A percentile compares a stretch with the other conserved stretches of the same genome.
These are phyloP conservation scores for Uronychia binucleata DNA, from an alignment of 73 alveolate species.

Conservation along the genomic window DNA sequence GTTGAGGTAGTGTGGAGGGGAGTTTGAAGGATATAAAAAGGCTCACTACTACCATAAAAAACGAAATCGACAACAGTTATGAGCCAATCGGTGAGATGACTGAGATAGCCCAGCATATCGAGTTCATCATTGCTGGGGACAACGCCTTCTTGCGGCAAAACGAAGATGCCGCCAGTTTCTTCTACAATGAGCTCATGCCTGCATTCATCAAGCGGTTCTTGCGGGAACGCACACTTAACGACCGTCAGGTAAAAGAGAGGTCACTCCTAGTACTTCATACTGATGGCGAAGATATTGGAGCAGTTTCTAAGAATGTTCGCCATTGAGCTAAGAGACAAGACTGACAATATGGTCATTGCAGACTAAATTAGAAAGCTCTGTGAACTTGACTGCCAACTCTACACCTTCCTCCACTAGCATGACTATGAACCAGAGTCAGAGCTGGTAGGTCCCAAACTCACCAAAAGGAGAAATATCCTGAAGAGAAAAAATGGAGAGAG, in stretches of 20 bases:
- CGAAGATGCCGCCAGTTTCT: not conserved
- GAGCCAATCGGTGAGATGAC: not conserved
- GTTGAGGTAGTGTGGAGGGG: too few species aligned
- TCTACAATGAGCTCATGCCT: not conserved
- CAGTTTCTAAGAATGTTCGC: not conserved
- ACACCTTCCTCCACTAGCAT: not conserved
- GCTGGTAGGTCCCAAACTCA: not conserved
- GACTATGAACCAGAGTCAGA: not conserved
- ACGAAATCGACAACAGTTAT: not conserved
- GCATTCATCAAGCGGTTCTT: not conserved
- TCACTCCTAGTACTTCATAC: not conserved
- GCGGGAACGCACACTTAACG: not conserved
- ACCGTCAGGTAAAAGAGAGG: not conserved
- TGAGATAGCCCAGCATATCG: not conserved
- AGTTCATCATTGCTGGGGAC: not conserved
- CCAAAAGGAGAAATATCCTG: not conserved
- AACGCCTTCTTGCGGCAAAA: not conserved
- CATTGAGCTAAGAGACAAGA: not conserved
- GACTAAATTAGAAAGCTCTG: not conserved
- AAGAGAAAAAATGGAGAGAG: conserved; percentile 67
- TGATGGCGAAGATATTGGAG: not conserved
- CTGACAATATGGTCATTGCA: not conserved
- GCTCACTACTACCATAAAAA: not conserved
- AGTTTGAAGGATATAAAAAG: too few species aligned
- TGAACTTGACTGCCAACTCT: conserved; percentile 12